These are phyloP conservation scores for Hyaloscypha bicolor DNA, from an alignment of 495 filamentous ascomycete genomes.

Conservation along the genomic window DNA sequence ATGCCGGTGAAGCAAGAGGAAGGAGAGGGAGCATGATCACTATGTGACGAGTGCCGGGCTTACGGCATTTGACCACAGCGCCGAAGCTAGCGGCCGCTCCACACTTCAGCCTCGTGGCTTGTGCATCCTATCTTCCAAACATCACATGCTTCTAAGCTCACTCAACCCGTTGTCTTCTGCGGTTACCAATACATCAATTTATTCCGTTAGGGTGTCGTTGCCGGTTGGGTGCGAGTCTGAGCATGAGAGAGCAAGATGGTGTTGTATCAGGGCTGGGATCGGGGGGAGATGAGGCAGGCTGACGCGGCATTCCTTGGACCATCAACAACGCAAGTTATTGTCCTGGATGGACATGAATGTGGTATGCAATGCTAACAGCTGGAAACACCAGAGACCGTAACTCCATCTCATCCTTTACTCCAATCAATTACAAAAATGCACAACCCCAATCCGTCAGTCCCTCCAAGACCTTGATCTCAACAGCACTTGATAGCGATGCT, in stretches of 20 bases:
- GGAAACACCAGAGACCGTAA: background rate
- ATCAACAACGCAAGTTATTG: background rate
- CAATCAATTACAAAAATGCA: slow-evolving; percentile 14
- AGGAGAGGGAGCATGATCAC: background rate
- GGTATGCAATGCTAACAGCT: background rate
- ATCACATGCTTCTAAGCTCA: background rate
- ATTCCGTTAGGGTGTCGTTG: background rate
- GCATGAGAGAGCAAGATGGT: background rate
- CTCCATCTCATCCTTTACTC: slow-evolving; percentile 12
- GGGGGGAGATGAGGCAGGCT: background rate
- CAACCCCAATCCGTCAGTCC: slow-evolving; percentile 7
- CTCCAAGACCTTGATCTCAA: background rate
- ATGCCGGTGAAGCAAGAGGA: background rate
- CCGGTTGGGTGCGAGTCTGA: background rate
- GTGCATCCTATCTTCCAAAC: background rate
- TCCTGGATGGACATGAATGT: background rate
- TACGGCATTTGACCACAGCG: background rate
- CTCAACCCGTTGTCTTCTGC: background rate
- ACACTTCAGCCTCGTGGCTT: background rate
- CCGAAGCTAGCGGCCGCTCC: background rate
- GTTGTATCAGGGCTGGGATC: slow-evolving; percentile 3
- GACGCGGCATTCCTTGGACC: background rate
- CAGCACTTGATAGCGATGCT: slow-evolving; percentile 17
- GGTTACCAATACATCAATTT: background rate
- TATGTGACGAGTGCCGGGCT: background rate